Base-by-base conservation (phyloP, 2,329 filamentous ascomycete genomes). In the Diaporthe sp. region DNA sequence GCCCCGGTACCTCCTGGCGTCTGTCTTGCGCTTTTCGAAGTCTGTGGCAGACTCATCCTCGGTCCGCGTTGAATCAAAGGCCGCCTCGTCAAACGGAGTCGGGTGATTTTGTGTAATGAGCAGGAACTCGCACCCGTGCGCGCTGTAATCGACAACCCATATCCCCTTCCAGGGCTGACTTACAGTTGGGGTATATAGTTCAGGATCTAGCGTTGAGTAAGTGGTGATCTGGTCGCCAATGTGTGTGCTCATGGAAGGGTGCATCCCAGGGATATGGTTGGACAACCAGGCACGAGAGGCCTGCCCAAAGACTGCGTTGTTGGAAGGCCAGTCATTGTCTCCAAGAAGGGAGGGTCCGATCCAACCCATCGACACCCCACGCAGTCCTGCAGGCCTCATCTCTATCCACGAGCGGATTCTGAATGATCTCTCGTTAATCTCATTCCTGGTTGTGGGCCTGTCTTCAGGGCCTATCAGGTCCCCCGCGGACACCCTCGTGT, bases 61-160 rank as follows among this genome's bases (percentile, higher is more conserved):
- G 12, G 78, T 73, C 61, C 84, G 85, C 7, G 74, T 62, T 13
- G 71, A 59, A 13, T 83, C 78, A 2, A 90, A 81, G 1, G 84
- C 84, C 5, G 87, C 83, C 31, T 84, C 82, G 73, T 87, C 82
- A 1, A 85, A 82, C 3, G 79, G 80, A 1, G 82, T 79, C 55
- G 85, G 83, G 69, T 93, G 92, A 0, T 92, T 92, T 81, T 99
- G 97, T 79, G 95, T 87, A 61, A 98, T 86, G 17, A 97, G 87
- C 6, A 98, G 81, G 74, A 98, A 98, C 83, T 98, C 96, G 82
- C 94, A 96, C 0, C 96, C 95, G 79, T 98, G 96, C 0, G 91
- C 92, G 37, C 92, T 93, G 80, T 98, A 98, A 82, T 98, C 96
- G 0, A 96, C 96, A 22, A 95, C 93, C 94, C 95, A 98, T 42